These are phyloP conservation scores for Castanea sativa DNA, from an alignment of 306 rosid species.

Conservation along the genomic window DNA sequence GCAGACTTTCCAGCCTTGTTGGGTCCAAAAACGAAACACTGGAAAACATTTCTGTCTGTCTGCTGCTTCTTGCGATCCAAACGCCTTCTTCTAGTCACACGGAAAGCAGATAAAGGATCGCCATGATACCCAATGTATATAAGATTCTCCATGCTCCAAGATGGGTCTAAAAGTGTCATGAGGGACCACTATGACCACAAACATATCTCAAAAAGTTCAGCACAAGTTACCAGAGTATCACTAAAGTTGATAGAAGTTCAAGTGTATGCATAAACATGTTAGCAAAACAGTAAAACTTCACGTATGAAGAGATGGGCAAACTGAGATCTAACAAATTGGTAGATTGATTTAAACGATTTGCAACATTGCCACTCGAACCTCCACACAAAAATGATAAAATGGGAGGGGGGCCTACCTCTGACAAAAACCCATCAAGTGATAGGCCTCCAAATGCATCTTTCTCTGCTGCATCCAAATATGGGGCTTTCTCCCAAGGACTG, in stretches of 20 bases:
- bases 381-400: background rate
- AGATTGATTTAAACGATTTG: background rate
- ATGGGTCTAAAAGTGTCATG: slow-evolving; percentile 86
- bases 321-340: background rate
- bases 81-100: slow-evolving; percentile 78
- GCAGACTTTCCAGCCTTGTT: slow-evolving; percentile 91
- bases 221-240: background rate
- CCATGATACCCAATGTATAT: slow-evolving; percentile 82
- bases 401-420: slow-evolving; percentile 30
- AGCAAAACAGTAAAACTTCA: background rate
- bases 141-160: slow-evolving; percentile 78
- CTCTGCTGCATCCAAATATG: slow-evolving; percentile 74
- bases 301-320: background rate
- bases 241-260: background rate
- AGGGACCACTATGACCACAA: slow-evolving; percentile 78
- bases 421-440: slow-evolving; percentile 77
- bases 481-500: slow-evolving; percentile 80
- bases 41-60: slow-evolving; percentile 78
- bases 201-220: slow-evolving; percentile 6
- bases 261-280: background rate
- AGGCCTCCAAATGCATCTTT: slow-evolving; percentile 81
- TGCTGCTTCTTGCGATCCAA: slow-evolving; percentile 85
- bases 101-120: slow-evolving; percentile 73
- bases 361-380: background rate
- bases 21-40: slow-evolving; percentile 96